Conservation (phyloP, 1,284 basidiomycete species). For the Stereum hirsutum region DNA sequence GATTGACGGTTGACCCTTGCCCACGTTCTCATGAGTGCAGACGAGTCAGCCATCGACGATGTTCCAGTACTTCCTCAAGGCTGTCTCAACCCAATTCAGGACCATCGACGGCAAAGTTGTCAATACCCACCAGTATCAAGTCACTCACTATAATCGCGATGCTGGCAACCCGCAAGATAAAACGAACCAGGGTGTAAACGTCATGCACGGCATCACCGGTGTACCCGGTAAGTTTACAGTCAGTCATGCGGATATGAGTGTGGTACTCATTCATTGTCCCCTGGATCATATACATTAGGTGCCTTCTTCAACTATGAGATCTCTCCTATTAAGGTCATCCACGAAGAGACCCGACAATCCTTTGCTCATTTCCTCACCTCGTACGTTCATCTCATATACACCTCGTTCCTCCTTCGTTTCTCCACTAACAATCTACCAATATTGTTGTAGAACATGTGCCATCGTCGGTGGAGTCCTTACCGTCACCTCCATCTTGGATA, state of each 20-base stretch:
- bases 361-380: constrained; percentile 97
- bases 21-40: constrained; percentile 23
- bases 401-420: background rate
- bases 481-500: constrained; percentile 88
- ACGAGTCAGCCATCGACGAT: constrained; percentile 71
- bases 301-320: constrained; percentile 98
- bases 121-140: constrained; percentile 87
- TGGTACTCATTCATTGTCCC: background rate
- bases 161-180: constrained; percentile 48
- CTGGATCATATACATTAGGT: constrained; percentile 28
- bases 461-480: constrained; percentile 97
- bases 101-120: constrained; percentile 71
- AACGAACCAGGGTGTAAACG: constrained; percentile 62
- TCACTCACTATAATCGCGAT: constrained; percentile 94
- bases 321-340: constrained; percentile 90
- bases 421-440: background rate
- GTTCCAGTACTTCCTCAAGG: constrained; percentile 98
- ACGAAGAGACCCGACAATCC: constrained; percentile 85
- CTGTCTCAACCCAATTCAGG: constrained; percentile 87
- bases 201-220: constrained; percentile 77
- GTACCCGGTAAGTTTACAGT: constrained; percentile 49
- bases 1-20: constrained; percentile 2
- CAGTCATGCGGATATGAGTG: background rate
- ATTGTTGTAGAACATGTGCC: constrained; percentile 72
- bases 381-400: constrained; percentile 36